These are phyloP conservation scores for Vachellia collinsii DNA, from an alignment of 306 rosid species.

Conservation along the genomic window DNA sequence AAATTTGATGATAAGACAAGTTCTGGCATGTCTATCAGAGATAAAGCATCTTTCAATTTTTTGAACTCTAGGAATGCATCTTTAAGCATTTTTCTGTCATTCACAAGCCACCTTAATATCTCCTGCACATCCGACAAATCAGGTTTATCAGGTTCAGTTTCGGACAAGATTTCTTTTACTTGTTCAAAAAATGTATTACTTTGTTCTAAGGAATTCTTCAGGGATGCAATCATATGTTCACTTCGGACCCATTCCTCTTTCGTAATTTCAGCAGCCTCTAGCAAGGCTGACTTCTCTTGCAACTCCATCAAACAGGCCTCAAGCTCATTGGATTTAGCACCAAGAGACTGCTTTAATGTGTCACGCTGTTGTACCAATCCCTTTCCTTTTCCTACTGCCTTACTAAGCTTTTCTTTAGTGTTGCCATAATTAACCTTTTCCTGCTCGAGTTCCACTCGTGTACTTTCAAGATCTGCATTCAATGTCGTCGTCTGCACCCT, in stretches of 20 bases:
- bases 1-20: neutral
- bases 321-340: neutral
- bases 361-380: neutral
- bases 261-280: neutral
- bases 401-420: neutral
- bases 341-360: neutral
- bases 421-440: neutral
- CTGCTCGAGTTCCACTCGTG: neutral
- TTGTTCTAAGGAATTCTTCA: conserved; percentile 1
- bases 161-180: conserved; percentile 1
- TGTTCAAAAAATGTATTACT: neutral
- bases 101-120: neutral
- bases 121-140: neutral
- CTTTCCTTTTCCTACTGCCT: neutral
- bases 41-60: neutral
- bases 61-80: neutral
- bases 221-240: neutral
- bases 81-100: neutral
- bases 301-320: neutral
- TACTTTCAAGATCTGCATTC: neutral
- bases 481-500: neutral
- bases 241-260: neutral
- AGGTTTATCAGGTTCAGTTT: neutral
- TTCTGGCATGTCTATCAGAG: neutral
- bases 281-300: neutral